Evolutionary conservation across 2,329 filamentous ascomycete genomes (phyloP).

Genomic region (Elsinoe ampelina): DNA sequence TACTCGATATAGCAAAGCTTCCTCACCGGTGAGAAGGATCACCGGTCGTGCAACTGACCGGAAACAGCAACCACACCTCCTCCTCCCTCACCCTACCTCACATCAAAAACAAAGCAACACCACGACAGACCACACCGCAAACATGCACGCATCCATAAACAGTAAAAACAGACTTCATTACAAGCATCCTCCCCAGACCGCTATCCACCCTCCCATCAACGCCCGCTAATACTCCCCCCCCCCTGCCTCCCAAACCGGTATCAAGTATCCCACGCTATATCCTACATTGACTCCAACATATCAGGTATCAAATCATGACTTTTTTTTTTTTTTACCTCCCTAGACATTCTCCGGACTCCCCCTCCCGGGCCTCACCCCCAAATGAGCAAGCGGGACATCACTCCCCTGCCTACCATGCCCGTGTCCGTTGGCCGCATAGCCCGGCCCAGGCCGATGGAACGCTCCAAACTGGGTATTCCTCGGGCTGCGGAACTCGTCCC

Average conservation of each 20-base stretch:
- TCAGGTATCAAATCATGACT: background rate
- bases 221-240: background rate
- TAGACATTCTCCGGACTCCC: background rate
- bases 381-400: background rate
- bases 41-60: too few relatives aligned
- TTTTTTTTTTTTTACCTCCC: background rate
- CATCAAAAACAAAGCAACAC: too few relatives aligned
- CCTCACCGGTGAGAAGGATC: background rate
- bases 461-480: background rate
- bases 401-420: background rate
- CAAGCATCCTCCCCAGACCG: background rate
- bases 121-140: too few relatives aligned
- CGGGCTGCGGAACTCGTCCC: background rate
- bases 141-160: background rate
- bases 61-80: too few relatives aligned
- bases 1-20: background rate
- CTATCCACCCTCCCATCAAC: background rate
- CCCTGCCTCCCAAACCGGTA: background rate
- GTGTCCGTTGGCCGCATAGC: background rate
- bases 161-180: conserved; percentile 4
- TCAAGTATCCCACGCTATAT: background rate
- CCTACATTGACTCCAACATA: background rate
- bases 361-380: background rate
- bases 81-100: too few relatives aligned
- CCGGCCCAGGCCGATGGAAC: background rate